phyloP scores from a whole-genome alignment of 257 asterid species.

The Pogostemon cablin region DNA sequence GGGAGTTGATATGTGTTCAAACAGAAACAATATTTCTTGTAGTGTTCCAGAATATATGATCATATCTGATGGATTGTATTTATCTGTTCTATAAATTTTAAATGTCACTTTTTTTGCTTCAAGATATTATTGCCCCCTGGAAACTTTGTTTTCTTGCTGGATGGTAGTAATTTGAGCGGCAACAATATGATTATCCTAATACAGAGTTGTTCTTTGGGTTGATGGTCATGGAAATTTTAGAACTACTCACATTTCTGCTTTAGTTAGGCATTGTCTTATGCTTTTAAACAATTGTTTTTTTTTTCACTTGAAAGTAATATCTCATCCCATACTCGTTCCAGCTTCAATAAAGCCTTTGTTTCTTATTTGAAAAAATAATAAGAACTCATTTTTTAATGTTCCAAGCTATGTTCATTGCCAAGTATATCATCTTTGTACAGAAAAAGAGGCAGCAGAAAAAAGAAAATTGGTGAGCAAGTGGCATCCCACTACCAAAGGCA shows the following conservation, averaged over 20 bases:
- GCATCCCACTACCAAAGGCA: constrained; percentile 98
- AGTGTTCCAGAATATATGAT: background rate
- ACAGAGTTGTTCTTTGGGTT: background rate
- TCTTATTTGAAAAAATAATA: no score
- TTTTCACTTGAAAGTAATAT: no score
- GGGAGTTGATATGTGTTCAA: no score
- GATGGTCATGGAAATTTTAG: no score
- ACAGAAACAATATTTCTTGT: background rate
- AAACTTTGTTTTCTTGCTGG: background rate
- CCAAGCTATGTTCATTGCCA: background rate
- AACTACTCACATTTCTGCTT: no score
- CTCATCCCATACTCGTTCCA: no score
- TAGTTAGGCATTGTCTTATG: no score
- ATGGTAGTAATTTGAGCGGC: background rate
- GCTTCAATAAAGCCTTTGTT: no score
- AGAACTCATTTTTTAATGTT: constrained; percentile 4
- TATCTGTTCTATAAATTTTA: background rate
- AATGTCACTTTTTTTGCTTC: background rate
- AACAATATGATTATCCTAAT: background rate
- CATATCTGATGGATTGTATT: background rate
- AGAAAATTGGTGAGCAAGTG: constrained; percentile 91
- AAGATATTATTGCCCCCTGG: background rate
- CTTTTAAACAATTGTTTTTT: no score
- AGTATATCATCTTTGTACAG: constrained; percentile 44
- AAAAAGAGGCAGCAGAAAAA: constrained; percentile 77